phyloP scores from a whole-genome alignment of 1,284 basidiomycete genomes.

The Sporisorium reilianum region DNA sequence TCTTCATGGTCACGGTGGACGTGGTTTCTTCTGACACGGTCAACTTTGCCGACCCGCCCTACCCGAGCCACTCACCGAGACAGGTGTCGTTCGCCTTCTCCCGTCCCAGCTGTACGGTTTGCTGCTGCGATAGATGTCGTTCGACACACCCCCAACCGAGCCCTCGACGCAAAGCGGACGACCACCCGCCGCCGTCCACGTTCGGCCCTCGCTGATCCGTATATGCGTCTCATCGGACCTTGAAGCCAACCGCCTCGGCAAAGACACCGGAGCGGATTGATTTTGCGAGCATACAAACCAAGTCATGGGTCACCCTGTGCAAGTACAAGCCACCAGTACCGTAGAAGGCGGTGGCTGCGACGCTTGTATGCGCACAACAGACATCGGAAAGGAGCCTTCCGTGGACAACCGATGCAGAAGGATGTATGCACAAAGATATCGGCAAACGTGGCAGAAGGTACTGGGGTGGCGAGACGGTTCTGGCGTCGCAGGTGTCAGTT shows the following conservation, averaged over 20 bases:
- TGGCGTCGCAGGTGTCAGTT: background rate
- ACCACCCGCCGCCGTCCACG: background rate
- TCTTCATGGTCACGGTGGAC: background rate
- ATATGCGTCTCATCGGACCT: background rate
- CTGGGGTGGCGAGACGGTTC: too few species aligned
- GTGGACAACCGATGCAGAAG: constrained; percentile 1
- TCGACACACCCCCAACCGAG: background rate
- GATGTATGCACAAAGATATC: constrained; percentile 4
- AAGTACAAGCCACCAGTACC: background rate
- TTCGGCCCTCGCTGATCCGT: background rate
- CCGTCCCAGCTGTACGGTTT: background rate
- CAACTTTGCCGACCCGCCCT: background rate
- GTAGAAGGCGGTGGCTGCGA: background rate
- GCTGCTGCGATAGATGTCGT: background rate
- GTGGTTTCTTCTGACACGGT: background rate
- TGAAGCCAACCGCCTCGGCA: background rate
- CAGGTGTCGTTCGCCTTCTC: background rate
- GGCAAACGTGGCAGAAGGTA: background rate
- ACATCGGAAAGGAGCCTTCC: constrained; percentile 10
- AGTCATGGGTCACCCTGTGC: too few species aligned
- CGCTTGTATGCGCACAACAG: background rate
- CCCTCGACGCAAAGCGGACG: background rate
- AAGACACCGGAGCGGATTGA: too few species aligned
- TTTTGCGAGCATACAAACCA: background rate
- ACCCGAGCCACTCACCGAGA: background rate